Conservation (phyloP, 805 yeast genomes). For the Pichia deserticola region DNA sequence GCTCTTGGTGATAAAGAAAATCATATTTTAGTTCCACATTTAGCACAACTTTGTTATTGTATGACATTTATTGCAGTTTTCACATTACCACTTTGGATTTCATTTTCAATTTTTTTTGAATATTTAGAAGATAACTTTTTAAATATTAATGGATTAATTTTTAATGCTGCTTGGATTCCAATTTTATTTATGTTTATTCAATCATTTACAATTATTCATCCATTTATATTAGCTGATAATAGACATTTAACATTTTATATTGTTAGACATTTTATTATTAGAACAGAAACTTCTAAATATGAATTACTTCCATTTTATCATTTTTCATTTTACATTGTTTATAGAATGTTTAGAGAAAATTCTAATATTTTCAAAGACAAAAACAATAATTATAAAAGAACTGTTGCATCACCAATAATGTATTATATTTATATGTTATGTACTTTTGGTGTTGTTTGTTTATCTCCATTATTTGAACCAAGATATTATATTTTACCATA, state of each 20-base stretch:
- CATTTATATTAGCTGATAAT: constrained; percentile 88
- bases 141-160: constrained; percentile 11
- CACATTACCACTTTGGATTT: constrained; percentile 69
- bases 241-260: constrained; percentile 89
- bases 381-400: constrained; percentile 5
- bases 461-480: constrained; percentile 92
- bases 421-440: constrained; percentile 46
- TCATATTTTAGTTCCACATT: constrained; percentile 63
- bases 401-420: constrained; percentile 29
- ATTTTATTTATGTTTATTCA: constrained; percentile 41
- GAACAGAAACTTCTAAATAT: constrained; percentile 38
- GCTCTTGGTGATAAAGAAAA: constrained; percentile 89
- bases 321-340: constrained; percentile 32
- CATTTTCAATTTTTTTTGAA: constrained; percentile 31
- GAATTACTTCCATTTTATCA: constrained; percentile 65
- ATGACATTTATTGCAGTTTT: constrained; percentile 53
- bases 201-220: constrained; percentile 70
- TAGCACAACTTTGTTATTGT: constrained; percentile 80
- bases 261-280: constrained; percentile 57
- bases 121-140: constrained; percentile 33
- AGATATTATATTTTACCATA: constrained; percentile 84
- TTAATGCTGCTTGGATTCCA: constrained; percentile 19
- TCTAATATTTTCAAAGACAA: constrained; percentile 2
- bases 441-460: constrained; percentile 56
- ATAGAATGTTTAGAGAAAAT: constrained; percentile 14